Percentiles rank a stretch among this genome's conserved stretches.
These are phyloP conservation scores for Epichloe aotearoae DNA, from an alignment of 2,329 filamentous ascomycete genomes.

Conservation along the genomic window DNA sequence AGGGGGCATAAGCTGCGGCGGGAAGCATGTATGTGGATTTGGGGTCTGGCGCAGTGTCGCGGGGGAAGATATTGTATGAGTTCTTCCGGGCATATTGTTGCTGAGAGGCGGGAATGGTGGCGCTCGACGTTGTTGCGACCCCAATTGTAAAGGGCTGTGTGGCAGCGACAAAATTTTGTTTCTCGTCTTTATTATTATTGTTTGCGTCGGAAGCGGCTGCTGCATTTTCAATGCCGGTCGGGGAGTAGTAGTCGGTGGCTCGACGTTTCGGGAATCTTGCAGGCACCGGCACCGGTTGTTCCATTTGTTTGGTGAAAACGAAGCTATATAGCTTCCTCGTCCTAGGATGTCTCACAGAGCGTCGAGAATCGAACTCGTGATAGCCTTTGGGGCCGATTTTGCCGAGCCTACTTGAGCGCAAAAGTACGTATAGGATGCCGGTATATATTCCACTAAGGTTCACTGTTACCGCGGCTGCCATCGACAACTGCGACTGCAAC, in stretches of 20 bases:
- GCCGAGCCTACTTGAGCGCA: slow-evolving; percentile 48
- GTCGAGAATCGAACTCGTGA: slow-evolving; percentile 31
- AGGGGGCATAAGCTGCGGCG: slow-evolving; percentile 8
- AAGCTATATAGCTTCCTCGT: slow-evolving; percentile 4
- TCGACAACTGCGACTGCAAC: slow-evolving; percentile 32
- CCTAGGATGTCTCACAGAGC: slow-evolving; percentile 8
- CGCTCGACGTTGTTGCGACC: neutral
- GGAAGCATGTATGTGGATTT: slow-evolving; percentile 27
- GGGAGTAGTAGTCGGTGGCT: neutral
- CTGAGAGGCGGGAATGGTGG: neutral
- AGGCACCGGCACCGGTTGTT: slow-evolving; percentile 9
- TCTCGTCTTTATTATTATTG: too few species aligned
- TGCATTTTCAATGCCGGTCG: neutral
- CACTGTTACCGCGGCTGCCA: slow-evolving; percentile 51
- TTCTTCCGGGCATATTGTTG: neutral
- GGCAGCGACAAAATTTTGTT: neutral
- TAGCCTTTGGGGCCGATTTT: slow-evolving; percentile 34
- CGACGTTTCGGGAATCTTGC: neutral
- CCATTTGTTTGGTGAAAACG: slow-evolving; percentile 11
- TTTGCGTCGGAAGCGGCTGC: neutral
- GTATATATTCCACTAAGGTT: slow-evolving; percentile 54
- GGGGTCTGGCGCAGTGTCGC: slow-evolving; percentile 1
- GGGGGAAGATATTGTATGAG: slow-evolving; percentile 10
- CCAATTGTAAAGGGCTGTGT: neutral
- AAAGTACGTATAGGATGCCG: slow-evolving; percentile 52